Evolutionary conservation across 768 basidiomycete genomes (phyloP), one percentile per base, ranked within the genome.

Genomic region (Omphalotus guepiniiformis): DNA sequence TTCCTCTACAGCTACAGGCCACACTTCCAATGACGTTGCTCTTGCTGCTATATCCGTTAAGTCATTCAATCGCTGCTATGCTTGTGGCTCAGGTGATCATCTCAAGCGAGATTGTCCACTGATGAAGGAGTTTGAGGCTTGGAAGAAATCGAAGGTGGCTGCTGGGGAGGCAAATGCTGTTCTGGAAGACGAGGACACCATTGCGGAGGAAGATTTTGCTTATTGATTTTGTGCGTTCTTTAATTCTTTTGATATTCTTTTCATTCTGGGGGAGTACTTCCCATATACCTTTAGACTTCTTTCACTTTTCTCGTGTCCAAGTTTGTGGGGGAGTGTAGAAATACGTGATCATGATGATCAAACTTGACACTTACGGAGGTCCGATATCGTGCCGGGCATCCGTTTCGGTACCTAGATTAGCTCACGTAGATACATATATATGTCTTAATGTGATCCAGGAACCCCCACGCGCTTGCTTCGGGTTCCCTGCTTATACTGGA

Each of bases 1-100:
- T 32, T 9, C 30, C n/a, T 9, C 9, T n/a, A 32, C 30, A n/a
- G n/a, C 30, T 32, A 32, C 30, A 9, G n/a, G 9, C n/a, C n/a
- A 9, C 30, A n/a, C 30, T 9, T 32, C 30, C n/a, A n/a, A 9
- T 32, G 30, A n/a, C n/a, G n/a, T n/a, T 32, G 9, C 9, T n/a
- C 9, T 9, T n/a, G 9, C 9, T 32, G 30, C 30, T 9, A 9
- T 32, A 9, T 32, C 30, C n/a, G 30, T 32, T 58, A 61, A 56
- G 70, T 69, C 19, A n/a, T 9, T 32, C n/a, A 32, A 9, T n/a
- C n/a, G n/a, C 30, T 32, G 30, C 30, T 32, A 32, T 9, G 9
- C n/a, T 32, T 32, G 30, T 32, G 30, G 30, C 9, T 9, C 9
- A n/a, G n/a, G n/a, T 9, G 30, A n/a, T 32, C 30, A 32, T 32